phyloP scores from a whole-genome alignment of 441 rosid species.

The Adansonia madagascariensis region DNA sequence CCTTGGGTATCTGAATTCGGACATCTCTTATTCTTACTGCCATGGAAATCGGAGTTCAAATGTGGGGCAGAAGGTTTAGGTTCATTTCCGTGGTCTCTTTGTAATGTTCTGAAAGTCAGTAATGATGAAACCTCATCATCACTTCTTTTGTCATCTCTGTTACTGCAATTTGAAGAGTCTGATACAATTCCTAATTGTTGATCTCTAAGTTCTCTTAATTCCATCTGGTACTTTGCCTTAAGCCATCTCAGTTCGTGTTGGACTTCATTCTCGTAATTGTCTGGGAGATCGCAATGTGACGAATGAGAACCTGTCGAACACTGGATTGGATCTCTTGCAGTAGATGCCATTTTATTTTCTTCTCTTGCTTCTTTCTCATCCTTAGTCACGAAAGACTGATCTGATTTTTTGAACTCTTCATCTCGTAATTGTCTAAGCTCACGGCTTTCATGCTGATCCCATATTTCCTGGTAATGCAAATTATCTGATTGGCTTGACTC shows the following conservation, averaged over 20 bases:
- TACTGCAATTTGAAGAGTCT: constrained; percentile 27
- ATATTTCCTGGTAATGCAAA: constrained; percentile 56
- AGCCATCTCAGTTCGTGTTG: constrained; percentile 72
- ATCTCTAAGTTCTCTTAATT: constrained; percentile 57
- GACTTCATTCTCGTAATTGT: constrained; percentile 46
- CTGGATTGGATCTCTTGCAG: constrained; percentile 33
- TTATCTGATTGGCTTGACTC: constrained; percentile 35
- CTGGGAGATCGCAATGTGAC: constrained; percentile 36
- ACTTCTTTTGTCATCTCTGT: constrained; percentile 24
- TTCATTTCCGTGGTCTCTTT: constrained; percentile 27
- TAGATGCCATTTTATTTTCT: constrained; percentile 33
- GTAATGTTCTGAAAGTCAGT: constrained; percentile 23
- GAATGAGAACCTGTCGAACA: constrained; percentile 41
- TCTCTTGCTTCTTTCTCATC: constrained; percentile 32
- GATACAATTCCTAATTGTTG: constrained; percentile 41
- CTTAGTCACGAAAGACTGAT: constrained; percentile 30
- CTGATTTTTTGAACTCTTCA: constrained; percentile 62
- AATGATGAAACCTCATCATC: constrained; percentile 26
- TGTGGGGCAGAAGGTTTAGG: constrained; percentile 28
- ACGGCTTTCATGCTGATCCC: constrained; percentile 77
- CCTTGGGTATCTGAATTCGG: constrained; percentile 36
- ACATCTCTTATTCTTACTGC: constrained; percentile 30
- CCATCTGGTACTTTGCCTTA: constrained; percentile 63
- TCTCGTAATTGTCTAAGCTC: constrained; percentile 73
- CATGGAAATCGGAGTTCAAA: constrained; percentile 24